Evolutionary conservation across 306 rosid genomes (phyloP).

Genomic region (Phaseolus lunatus): DNA sequence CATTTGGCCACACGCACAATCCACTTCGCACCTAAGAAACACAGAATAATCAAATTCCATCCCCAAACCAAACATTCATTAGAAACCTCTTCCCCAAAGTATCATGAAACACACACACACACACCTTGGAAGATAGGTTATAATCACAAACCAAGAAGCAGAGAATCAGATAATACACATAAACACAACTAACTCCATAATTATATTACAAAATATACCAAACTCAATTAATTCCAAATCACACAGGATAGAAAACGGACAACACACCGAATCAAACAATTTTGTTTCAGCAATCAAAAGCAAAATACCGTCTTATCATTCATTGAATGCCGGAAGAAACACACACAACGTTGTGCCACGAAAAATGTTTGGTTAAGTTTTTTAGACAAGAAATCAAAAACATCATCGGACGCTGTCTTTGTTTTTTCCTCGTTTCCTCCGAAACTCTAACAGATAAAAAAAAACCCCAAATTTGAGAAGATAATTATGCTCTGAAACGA

Average conservation of each 20-base stretch:
- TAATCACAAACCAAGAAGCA: slow-evolving; percentile 7
- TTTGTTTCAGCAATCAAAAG: not conserved
- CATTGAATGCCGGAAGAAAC: not conserved
- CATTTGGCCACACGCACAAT: slow-evolving; percentile 73
- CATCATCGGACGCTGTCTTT: not conserved
- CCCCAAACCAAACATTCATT: slow-evolving; percentile 23
- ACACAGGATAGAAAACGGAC: not conserved
- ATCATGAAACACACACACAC: not conserved
- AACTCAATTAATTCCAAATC: slow-evolving; percentile 13
- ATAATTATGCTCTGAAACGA: not conserved
- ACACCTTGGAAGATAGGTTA: not conserved
- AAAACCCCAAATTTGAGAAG: not conserved
- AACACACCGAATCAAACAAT: slow-evolving; percentile 17
- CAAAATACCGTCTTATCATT: slow-evolving; percentile 15
- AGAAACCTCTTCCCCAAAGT: slow-evolving; percentile 10
- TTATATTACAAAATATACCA: not conserved
- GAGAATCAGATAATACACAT: not conserved
- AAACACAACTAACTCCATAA: slow-evolving; percentile 15
- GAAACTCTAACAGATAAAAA: not conserved
- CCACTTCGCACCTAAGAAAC: slow-evolving; percentile 71
- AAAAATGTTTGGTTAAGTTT: not conserved
- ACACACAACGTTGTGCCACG: not conserved
- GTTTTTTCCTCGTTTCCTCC: not conserved
- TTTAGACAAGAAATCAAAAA: not conserved
- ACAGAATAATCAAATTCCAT: slow-evolving; percentile 33